Conservation (phyloP, 805 yeast genomes). For the Kazachstania psychrophila region DNA sequence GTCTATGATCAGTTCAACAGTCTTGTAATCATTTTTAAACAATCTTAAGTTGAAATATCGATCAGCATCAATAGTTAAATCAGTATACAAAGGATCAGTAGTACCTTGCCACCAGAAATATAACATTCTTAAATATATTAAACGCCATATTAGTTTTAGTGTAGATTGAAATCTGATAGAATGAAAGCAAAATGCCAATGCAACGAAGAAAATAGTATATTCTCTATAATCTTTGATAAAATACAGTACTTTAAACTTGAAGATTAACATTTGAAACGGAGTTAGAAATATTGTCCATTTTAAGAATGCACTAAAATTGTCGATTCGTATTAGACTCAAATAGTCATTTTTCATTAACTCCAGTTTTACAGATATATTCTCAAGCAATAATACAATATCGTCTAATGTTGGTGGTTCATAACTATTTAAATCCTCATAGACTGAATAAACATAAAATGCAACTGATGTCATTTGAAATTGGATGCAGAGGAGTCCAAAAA, state of each 20-base stretch:
- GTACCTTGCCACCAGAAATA: conserved; percentile 6
- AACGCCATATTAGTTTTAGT: conserved; percentile 23
- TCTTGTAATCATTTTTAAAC: background rate
- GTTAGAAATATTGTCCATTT: conserved; percentile 10
- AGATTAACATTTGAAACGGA: conserved; percentile 16
- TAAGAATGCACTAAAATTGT: background rate
- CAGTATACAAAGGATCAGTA: background rate
- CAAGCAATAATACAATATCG: conserved; percentile 21
- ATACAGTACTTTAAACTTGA: conserved; percentile 6
- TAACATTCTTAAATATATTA: conserved; percentile 12
- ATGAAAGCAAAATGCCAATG: conserved; percentile 13
- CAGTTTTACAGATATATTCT: conserved; percentile 21
- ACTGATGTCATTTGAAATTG: conserved; percentile 10
- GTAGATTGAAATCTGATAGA: conserved; percentile 25
- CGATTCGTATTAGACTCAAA: conserved; percentile 1
- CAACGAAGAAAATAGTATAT: conserved; percentile 9
- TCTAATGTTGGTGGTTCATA: conserved; percentile 29
- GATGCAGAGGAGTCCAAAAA: conserved; percentile 19
- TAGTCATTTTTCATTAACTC: conserved; percentile 15
- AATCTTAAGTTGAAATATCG: background rate
- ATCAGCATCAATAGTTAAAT: background rate
- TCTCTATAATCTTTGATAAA: conserved; percentile 5
- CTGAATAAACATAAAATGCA: conserved; percentile 16
- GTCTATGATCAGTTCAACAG: background rate
- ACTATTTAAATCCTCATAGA: conserved; percentile 12